A percentile compares a stretch with the other conserved stretches of the same genome.
These are phyloP conservation scores for Magnusiomyces starmeri DNA, from an alignment of 1,139 yeast species.

Conservation along the genomic window DNA sequence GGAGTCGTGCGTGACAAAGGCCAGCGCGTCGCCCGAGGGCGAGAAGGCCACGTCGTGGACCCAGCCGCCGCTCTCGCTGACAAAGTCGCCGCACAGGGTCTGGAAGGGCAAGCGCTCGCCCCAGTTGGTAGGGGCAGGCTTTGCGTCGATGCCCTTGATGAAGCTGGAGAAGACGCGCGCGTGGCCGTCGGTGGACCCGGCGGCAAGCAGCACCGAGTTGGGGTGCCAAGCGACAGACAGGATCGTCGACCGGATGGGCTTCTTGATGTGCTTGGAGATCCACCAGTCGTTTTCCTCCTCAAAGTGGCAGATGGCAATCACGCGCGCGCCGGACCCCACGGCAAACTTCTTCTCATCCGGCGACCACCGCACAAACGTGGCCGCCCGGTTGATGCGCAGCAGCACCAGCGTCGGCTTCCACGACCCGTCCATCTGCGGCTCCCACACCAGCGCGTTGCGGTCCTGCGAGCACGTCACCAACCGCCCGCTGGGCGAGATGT, in stretches of 20 bases:
- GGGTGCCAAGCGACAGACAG: slow-evolving; percentile 91
- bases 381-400: slow-evolving; percentile 87
- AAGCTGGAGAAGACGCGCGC: slow-evolving; percentile 91
- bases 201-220: slow-evolving; percentile 78
- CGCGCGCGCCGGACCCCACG: slow-evolving; percentile 92
- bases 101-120: slow-evolving; percentile 95
- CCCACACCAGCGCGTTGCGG: slow-evolving; percentile 97
- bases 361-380: slow-evolving; percentile 90
- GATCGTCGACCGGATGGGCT: slow-evolving; percentile 83
- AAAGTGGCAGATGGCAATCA: slow-evolving; percentile 91
- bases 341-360: slow-evolving; percentile 92
- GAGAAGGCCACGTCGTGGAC: slow-evolving; percentile 86
- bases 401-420: slow-evolving; percentile 88
- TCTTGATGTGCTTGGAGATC: slow-evolving; percentile 94
- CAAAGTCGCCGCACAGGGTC: slow-evolving; percentile 80
- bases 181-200: slow-evolving; percentile 94
- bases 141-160: slow-evolving; percentile 79
- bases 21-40: slow-evolving; percentile 71
- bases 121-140: slow-evolving; percentile 81
- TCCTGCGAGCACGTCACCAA: slow-evolving; percentile 97
- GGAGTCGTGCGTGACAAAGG: slow-evolving; percentile 74
- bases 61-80: slow-evolving; percentile 79
- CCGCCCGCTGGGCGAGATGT: slow-evolving; percentile 80
- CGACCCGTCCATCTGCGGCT: slow-evolving; percentile 51
- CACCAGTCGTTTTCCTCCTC: slow-evolving; percentile 99